These are phyloP conservation scores for Penicillium sp. DNA, from an alignment of 2,329 filamentous ascomycete genomes.

Conservation along the genomic window DNA sequence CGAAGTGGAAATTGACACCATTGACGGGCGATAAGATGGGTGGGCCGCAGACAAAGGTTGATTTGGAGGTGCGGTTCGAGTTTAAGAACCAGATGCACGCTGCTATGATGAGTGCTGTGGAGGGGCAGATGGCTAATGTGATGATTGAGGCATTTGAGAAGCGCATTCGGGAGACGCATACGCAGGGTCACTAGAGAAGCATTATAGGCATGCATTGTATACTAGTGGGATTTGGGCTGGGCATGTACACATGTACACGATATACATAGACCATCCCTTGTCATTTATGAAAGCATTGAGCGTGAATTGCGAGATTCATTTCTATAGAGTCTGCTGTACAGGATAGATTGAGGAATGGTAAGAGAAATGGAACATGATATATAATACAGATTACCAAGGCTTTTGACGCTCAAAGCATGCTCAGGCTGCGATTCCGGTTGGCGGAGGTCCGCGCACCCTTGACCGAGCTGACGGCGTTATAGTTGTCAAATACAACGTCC, in stretches of 20 bases:
- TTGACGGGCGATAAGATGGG: slow-evolving; percentile 29
- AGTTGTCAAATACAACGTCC: slow-evolving; percentile 62
- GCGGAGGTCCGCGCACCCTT: slow-evolving; percentile 21
- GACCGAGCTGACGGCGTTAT: slow-evolving; percentile 32
- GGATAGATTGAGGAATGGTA: slow-evolving; percentile 1
- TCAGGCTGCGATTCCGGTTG: slow-evolving; percentile 25
- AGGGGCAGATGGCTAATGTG: slow-evolving; percentile 75
- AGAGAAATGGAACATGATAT: slow-evolving; percentile 21
- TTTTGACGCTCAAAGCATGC: slow-evolving; percentile 25
- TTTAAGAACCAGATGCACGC: slow-evolving; percentile 89
- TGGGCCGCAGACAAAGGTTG: slow-evolving; percentile 64
- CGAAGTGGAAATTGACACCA: slow-evolving; percentile 45
- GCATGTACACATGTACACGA: slow-evolving; percentile 3
- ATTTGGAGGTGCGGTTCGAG: slow-evolving; percentile 73
- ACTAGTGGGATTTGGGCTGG: slow-evolving; percentile 7
- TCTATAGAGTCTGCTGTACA: slow-evolving; percentile 22
- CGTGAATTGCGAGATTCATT: slow-evolving; percentile 8
- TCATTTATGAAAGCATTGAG: background rate
- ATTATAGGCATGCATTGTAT: slow-evolving; percentile 6
- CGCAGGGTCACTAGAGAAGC: slow-evolving; percentile 7
- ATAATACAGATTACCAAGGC: slow-evolving; percentile 26
- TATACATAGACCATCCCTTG: background rate
- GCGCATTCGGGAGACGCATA: slow-evolving; percentile 63
- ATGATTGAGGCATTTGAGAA: slow-evolving; percentile 95
- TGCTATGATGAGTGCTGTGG: slow-evolving; percentile 74